Evolutionary conservation across 345 rosid genomes (phyloP).

Genomic region (rapeseed (Brassica napus)): DNA sequence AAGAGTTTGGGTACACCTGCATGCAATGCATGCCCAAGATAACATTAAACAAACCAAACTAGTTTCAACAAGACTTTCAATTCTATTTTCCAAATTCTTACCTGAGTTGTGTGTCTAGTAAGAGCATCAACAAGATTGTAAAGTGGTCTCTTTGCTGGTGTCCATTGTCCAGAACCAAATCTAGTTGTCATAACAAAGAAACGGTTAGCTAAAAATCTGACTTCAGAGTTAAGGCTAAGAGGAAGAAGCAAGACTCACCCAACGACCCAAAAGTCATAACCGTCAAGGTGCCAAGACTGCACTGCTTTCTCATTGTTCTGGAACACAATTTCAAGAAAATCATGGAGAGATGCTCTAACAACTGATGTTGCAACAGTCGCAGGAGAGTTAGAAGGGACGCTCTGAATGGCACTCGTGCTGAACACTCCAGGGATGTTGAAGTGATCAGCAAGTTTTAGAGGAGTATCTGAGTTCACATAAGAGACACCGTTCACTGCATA

Average conservation of each 20-base stretch:
- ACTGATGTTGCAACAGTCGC: slow-evolving; percentile 66
- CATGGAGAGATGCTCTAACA: slow-evolving; percentile 56
- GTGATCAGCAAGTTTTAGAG: slow-evolving; percentile 85
- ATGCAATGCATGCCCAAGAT: background rate
- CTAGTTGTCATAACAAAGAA: slow-evolving; percentile 40
- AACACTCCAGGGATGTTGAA: slow-evolving; percentile 72
- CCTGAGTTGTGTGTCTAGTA: slow-evolving; percentile 92
- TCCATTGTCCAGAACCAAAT: slow-evolving; percentile 77
- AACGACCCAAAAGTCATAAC: slow-evolving; percentile 88
- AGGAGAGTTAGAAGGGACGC: slow-evolving; percentile 53
- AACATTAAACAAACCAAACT: background rate
- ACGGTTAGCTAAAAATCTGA: background rate
- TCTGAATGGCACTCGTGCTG: slow-evolving; percentile 53
- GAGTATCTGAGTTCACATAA: slow-evolving; percentile 72
- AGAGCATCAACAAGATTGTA: slow-evolving; percentile 77
- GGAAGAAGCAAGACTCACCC: slow-evolving; percentile 57
- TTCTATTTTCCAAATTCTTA: background rate
- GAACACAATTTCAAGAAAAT: slow-evolving; percentile 71
- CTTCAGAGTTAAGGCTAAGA: background rate
- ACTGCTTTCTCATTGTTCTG: slow-evolving; percentile 66
- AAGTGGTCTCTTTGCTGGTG: slow-evolving; percentile 49
- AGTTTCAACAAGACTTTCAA: background rate
- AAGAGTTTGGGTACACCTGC: slow-evolving; percentile 86
- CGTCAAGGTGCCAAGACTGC: slow-evolving; percentile 98
- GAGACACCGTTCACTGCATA: slow-evolving; percentile 81